Evolutionary conservation across 1,284 basidiomycete species (phyloP).

Genomic region (Phlebopus sp.): DNA sequence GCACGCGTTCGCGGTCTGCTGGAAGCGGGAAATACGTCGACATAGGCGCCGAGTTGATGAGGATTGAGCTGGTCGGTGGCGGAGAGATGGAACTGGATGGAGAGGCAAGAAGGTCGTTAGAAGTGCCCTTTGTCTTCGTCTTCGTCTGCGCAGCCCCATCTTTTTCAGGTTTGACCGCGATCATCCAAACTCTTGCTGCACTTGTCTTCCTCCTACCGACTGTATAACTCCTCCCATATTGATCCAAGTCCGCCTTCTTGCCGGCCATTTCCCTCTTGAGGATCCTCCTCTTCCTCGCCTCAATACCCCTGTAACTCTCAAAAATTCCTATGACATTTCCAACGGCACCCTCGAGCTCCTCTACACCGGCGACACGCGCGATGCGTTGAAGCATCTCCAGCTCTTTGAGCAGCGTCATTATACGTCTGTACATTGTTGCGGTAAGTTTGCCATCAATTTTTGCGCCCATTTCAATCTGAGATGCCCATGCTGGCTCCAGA

Average conservation of each 20-base stretch:
- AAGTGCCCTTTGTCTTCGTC: constrained; percentile 11
- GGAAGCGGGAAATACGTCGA: constrained; percentile 77
- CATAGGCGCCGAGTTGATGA: constrained; percentile 84
- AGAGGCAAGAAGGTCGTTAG: constrained; percentile 18
- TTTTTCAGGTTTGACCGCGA: constrained; percentile 55
- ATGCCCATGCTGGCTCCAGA: constrained; percentile 67
- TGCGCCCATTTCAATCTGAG: constrained; percentile 53
- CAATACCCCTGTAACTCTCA: constrained; percentile 60
- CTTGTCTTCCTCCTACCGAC: constrained; percentile 85
- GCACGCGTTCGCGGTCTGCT: constrained; percentile 75
- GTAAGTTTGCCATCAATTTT: constrained; percentile 64
- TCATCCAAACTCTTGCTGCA: constrained; percentile 90
- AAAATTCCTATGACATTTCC: constrained; percentile 59
- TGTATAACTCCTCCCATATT: constrained; percentile 77
- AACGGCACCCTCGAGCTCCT: constrained; percentile 56
- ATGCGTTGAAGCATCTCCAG: constrained; percentile 73
- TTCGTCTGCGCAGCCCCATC: constrained; percentile 12
- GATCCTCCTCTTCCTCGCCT: constrained; percentile 47
- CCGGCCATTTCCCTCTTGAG: constrained; percentile 24
- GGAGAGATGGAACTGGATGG: constrained; percentile 14
- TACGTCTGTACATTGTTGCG: constrained; percentile 69
- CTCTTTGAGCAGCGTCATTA: constrained; percentile 66
- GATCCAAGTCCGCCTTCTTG: constrained; percentile 63
- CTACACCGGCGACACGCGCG: constrained; percentile 60
- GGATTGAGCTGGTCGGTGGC: constrained; percentile 53